These are phyloP conservation scores for Claviceps arundinis DNA, from an alignment of 2,329 filamentous ascomycete species.

Conservation along the genomic window DNA sequence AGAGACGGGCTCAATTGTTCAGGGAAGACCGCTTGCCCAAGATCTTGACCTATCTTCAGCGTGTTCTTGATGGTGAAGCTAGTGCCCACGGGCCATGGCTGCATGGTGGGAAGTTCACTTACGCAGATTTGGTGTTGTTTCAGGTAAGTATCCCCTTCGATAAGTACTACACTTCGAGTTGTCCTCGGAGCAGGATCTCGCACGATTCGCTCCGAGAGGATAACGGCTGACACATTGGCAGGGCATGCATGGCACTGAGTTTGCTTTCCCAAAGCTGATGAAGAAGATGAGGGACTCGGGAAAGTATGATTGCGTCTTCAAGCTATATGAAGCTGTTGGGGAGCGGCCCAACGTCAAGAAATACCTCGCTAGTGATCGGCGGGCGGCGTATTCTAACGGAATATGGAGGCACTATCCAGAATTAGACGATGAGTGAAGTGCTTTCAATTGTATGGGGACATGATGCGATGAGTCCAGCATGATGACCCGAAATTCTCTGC, in stretches of 20 bases:
- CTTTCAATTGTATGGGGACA: background rate
- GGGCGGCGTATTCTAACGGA: conserved; percentile 47
- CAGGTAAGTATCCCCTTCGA: conserved; percentile 34
- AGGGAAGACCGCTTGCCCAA: conserved; percentile 53
- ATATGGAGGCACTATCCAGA: conserved; percentile 64
- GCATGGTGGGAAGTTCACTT: conserved; percentile 50
- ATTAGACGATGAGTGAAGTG: conserved; percentile 36
- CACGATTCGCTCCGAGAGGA: background rate
- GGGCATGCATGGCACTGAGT: conserved; percentile 44
- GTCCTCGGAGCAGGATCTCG: too few relatives aligned
- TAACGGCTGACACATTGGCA: conserved; percentile 12
- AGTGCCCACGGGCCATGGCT: conserved; percentile 49
- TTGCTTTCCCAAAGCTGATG: conserved; percentile 58
- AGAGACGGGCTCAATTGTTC: conserved; percentile 44
- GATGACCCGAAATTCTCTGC: too few relatives aligned
- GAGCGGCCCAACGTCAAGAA: conserved; percentile 49
- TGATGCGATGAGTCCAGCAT: too few relatives aligned
- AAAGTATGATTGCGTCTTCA: conserved; percentile 49
- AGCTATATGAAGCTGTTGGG: conserved; percentile 50
- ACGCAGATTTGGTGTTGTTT: conserved; percentile 62
- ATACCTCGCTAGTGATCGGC: conserved; percentile 54
- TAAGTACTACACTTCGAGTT: too few relatives aligned
- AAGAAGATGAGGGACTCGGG: conserved; percentile 37
- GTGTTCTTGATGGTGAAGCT: conserved; percentile 43
- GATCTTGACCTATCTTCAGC: conserved; percentile 58